Evolutionary conservation across 2,329 filamentous ascomycete species (phyloP), one percentile per base, ranked within the genome.

Genomic region (Tolypocladium ovalisporum): DNA sequence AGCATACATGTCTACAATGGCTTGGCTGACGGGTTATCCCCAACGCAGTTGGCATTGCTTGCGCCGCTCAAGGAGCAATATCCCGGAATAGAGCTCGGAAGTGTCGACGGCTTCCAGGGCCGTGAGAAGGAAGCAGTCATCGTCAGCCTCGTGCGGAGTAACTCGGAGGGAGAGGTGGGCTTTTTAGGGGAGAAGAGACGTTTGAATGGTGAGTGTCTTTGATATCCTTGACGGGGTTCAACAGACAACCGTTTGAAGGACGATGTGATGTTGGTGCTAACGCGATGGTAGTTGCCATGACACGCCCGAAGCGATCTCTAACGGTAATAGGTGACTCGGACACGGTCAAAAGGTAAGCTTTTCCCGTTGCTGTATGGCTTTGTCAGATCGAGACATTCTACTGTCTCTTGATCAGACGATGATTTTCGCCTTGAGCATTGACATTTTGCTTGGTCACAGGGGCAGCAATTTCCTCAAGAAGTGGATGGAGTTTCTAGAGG

Each of bases 61-160:
- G 86, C 90, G 40, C 79, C 87, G 62, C 79, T 99, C 54, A 94
- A 93, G 68, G 89, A 94, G 59, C 76, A 78, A 42, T 96, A 88
- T 65, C 88, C 88, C 0, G 90, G 88, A 15, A 84, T 99, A 54
- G 94, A 99, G 71, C 79, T 99, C n/a, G 94, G 94, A 37, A 96
- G 90, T 65, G 90, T 99, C 2, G 94, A 99, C 71, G 94, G 93
- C 2, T 99, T 99, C 70, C 94, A 99, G 71, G 94, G 94, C 37
- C 84, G 94, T 22, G 94, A 99, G 73, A 99, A 99, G 73, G 94
- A 99, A 71, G 94, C 90, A 2, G 87, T 99, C 19, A 82, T 99
- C 42, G 86, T 99, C 55, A 96, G 88, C 71, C 80, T 97, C n/a
- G 94, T 99, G 57, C 82, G 94, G 63, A 97, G 92, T 72, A 99